Base-by-base conservation (phyloP, 192 early-diverging fungal genomes). In the Coemansia sp. region DNA sequence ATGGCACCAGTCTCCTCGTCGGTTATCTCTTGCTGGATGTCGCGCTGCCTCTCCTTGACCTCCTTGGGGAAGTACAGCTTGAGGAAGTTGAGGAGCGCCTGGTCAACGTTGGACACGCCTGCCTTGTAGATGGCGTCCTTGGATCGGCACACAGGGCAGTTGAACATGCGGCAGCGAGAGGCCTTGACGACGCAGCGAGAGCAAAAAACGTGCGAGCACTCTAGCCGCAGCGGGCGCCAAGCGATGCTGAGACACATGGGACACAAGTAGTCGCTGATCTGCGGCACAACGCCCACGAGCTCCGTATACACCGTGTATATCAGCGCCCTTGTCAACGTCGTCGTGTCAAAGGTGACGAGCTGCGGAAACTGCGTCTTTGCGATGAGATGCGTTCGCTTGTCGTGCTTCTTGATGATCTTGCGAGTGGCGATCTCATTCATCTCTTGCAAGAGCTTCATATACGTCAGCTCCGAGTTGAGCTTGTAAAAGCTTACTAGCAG, bases 391-490 rank as follows among this genome's bases (percentile, higher is more conserved):
- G 90, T 93, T 22, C 88, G 86, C 70, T 95, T 95, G 70, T 95
- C 94, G 68, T 95, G 94, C 72, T 95, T 95, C 72, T 95, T 95
- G 35, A 95, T 71, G 31, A 95, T 94, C 70, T 95, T 95, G 38
- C 85, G 85, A 67, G 91, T 88, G 0, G 94, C 93, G 49, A 82
- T 86, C 54, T 87, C 86, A 73, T 95, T 95, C 67, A 94, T 68
- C 56, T 85, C 87, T 45, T 90, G 85, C 74, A 95, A 91, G 43
- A 87, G 86, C 63, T 88, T 87, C 76, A 94, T 77, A 17, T 76
- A 63, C 1, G 91, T 74, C 12, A 94, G 81, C 38, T 91, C 87
- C n/a, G 76, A 60, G 68, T 95, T 94, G 10, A 95, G 73, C 57
- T 86, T 75, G 56, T 72, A 81, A 39, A 81, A 81, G 73, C 66